phyloP scores from a whole-genome alignment of 352 stramenopile species.

The Phytophthora foliorum region DNA sequence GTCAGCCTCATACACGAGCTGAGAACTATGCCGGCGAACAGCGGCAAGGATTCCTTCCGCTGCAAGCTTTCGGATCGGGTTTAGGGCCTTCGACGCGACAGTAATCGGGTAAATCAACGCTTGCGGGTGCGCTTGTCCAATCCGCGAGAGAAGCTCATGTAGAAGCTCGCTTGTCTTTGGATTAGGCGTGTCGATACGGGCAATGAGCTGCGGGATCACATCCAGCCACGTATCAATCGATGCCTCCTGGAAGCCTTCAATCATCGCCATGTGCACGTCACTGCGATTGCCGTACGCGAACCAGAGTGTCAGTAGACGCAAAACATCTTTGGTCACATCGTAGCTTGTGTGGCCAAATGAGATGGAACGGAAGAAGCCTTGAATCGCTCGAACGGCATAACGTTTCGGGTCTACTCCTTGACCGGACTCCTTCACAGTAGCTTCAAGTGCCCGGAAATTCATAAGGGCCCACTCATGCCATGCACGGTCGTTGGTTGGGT shows the following conservation, averaged over 20 bases:
- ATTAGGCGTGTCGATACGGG: conserved; percentile 89
- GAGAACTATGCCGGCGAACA: conserved; percentile 95
- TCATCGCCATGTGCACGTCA: conserved; percentile 90
- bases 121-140: conserved; percentile 97
- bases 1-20: conserved; percentile 97
- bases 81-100: conserved; percentile 96
- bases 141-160: conserved; percentile 91
- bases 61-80: conserved; percentile 89
- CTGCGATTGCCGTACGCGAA: conserved; percentile 97
- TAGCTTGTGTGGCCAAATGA: conserved; percentile 95
- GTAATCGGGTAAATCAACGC: conserved; percentile 99
- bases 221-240: conserved; percentile 99
- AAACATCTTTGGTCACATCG: conserved; percentile 96
- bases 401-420: conserved; percentile 60
- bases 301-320: conserved; percentile 99
- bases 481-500: conserved; percentile 95
- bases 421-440: conserved; percentile 57
- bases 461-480: conserved; percentile 99
- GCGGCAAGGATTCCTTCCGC: conserved; percentile 97
- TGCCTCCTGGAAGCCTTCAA: conserved; percentile 92
- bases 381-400: conserved; percentile 95
- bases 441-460: conserved; percentile 94
- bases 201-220: conserved; percentile 99
- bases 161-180: conserved; percentile 84
- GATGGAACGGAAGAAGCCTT: conserved; percentile 98